phyloP scores from a whole-genome alignment of 129 eudicot genomes.

The Calendula officinalis region DNA sequence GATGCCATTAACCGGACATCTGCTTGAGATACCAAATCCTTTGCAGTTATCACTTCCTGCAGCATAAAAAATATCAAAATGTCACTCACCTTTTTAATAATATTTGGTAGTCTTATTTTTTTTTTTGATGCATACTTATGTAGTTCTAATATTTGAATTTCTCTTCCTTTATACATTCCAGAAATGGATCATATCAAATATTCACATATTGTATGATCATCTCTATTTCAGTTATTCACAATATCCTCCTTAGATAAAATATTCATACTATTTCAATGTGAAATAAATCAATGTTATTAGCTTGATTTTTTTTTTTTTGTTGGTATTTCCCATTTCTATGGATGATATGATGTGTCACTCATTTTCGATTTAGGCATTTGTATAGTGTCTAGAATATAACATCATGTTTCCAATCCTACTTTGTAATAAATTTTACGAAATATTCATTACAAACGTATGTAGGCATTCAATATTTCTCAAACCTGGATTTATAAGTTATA shows the following conservation, averaged over 20 bases:
- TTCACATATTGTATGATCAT: neutral
- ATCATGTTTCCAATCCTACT: neutral
- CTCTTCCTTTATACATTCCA: neutral
- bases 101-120: neutral
- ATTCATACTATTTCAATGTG: neutral
- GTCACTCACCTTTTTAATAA: neutral
- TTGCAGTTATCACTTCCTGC: conserved; percentile 85
- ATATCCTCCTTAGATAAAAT: neutral
- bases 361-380: neutral
- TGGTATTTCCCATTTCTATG: neutral
- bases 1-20: conserved; percentile 93
- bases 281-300: neutral
- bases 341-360: too few species aligned
- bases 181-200: neutral
- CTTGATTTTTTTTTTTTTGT: neutral
- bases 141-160: neutral
- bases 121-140: neutral
- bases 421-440: neutral
- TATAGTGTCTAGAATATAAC: neutral
- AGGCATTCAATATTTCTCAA: neutral
- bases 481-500: neutral
- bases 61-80: conserved; percentile 11
- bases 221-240: neutral
- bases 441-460: neutral
- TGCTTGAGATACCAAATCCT: conserved; percentile 60